phyloP scores from a whole-genome alignment of 139 green algal species.

The Tetradesmus obliquus region DNA sequence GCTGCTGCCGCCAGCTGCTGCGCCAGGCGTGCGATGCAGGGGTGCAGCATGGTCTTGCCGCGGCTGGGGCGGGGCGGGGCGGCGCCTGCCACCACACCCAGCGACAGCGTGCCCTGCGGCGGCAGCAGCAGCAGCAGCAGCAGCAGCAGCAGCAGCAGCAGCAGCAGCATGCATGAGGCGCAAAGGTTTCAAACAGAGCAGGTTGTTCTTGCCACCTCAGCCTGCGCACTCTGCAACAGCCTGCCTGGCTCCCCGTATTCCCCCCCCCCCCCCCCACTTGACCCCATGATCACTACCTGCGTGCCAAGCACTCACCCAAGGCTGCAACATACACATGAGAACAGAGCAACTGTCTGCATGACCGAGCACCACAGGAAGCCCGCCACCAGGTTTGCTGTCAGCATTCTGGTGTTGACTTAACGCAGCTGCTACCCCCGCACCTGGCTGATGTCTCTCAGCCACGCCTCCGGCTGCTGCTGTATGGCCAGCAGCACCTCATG shows the following conservation, averaged over 20 bases:
- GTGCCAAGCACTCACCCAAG: too few species aligned
- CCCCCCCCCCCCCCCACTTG: too few species aligned
- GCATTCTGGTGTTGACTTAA: neutral
- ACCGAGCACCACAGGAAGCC: neutral
- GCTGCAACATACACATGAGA: too few species aligned
- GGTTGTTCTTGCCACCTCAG: too few species aligned
- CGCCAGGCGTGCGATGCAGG: conserved; percentile 26
- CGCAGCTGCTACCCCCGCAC: neutral
- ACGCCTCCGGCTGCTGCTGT: conserved; percentile 22
- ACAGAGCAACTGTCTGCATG: too few species aligned
- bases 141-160: neutral
- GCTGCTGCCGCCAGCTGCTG: conserved; percentile 24
- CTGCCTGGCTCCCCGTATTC: too few species aligned
- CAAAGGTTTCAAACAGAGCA: too few species aligned
- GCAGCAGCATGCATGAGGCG: too few species aligned
- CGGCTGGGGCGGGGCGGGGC: neutral
- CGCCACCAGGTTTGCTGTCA: neutral
- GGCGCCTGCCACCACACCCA: neutral
- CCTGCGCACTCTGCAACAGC: too few species aligned
- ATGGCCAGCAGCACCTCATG: conserved; percentile 45
- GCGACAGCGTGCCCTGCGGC: conserved; percentile 37
- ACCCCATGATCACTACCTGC: too few species aligned
- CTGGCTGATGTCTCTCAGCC: conserved; percentile 41
- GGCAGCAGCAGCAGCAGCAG: neutral
- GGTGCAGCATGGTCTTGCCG: conserved; percentile 41